Evolutionary conservation across 2,329 filamentous ascomycete species (phyloP).

Genomic region (Curvularia spicifera): DNA sequence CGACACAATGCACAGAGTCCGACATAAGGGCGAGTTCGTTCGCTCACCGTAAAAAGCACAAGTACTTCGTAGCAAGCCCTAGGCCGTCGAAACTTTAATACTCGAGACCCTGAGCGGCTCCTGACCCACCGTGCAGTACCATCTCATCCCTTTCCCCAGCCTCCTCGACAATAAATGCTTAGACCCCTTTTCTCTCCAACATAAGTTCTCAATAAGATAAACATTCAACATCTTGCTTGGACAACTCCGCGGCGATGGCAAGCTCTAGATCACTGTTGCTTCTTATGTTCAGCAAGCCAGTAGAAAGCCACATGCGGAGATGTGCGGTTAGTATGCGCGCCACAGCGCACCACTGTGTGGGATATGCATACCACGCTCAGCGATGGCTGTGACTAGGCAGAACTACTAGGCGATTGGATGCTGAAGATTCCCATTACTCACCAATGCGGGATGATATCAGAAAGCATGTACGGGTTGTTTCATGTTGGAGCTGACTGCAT

Average conservation of each 20-base stretch:
- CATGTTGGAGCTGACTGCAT: no score
- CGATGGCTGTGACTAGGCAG: neutral
- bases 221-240: neutral
- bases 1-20: slow-evolving; percentile 6
- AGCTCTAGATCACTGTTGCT: neutral
- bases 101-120: neutral
- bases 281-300: neutral
- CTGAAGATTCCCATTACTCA: neutral
- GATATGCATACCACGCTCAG: slow-evolving; percentile 6
- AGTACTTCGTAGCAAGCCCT: neutral
- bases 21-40: slow-evolving; percentile 3
- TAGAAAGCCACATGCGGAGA: slow-evolving; percentile 3
- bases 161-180: neutral
- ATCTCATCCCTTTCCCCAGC: neutral
- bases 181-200: neutral
- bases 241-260: neutral
- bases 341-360: neutral
- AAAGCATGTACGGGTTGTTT: neutral
- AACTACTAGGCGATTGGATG: neutral
- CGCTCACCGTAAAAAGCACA: neutral
- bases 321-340: neutral
- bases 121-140: neutral
- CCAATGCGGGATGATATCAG: neutral
- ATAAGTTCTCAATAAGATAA: neutral
- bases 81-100: neutral